Evolutionary conservation across 2,329 filamentous ascomycete genomes (phyloP), one percentile per base, ranked within the genome.

Genomic region (Biscogniauxia sp.): DNA sequence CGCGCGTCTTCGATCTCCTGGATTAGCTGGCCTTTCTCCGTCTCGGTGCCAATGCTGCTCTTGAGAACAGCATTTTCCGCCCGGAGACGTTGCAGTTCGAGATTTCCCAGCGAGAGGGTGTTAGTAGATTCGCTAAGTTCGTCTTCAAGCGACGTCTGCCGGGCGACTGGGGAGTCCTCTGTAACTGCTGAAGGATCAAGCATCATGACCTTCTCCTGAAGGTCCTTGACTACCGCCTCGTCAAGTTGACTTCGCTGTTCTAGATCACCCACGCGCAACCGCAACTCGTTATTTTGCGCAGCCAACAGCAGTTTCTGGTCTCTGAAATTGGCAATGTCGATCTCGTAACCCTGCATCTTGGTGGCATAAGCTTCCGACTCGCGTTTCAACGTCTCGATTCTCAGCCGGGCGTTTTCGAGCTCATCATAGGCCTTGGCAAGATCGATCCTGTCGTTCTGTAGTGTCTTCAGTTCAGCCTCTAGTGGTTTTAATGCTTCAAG

Each of bases 51-150:
- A 56, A 84, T 77, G 55, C 80, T 84, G 62, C 79, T 83, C 61
- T 82, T 82, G 13, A 88, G 75, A 7, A 88, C 72, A 41, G 82
- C 80, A 66, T 87, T 88, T 72, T 89, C 87, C 5, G 86, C 83
- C 69, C 83, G 85, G 54, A 89, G 75, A 37, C 86, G 81, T 28
- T 84, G 84, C 20, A 86, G 70, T 68, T 86, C 83, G 19, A 85
- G 72, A 32, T 70, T 72, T 11, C 79, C 77, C 54, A 83, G 74
- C 17, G 77, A 77, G 2, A 74, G 67, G 13, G 78, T 75, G 61
- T 77, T 76, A 50, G 72, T 70, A 23, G 81, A 80, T 60, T 78
- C 78, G 56, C 84, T 81, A 4, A 89, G 78, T 71, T 89, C 86
- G 61, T 88, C 82, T 71, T 87, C 85, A 8, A 89, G 80, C 61